Conservation (phyloP, 169 alveolate genomes). For the Plasmodium ovale region DNA sequence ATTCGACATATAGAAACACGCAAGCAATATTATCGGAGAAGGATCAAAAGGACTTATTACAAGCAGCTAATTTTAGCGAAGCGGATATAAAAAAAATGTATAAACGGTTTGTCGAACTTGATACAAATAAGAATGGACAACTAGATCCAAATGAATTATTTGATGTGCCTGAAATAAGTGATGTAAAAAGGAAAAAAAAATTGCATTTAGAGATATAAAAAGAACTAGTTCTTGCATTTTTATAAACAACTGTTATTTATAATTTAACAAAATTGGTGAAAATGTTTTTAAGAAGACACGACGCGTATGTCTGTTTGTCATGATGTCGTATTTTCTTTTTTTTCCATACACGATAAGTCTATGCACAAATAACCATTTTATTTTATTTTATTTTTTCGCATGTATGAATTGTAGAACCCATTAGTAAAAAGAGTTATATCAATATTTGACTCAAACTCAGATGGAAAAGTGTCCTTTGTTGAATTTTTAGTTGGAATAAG, state of each 20-base stretch:
- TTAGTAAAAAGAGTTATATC: slow-evolving; percentile 95
- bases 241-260: too few species aligned
- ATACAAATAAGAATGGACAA: slow-evolving; percentile 94
- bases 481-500: slow-evolving; percentile 97
- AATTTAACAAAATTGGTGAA: too few species aligned
- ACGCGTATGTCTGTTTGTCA: not conserved
- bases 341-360: not conserved
- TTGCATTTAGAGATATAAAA: not conserved
- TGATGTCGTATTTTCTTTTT: not conserved
- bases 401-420: slow-evolving; percentile 90
- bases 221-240: slow-evolving; percentile 15
- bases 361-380: not conserved
- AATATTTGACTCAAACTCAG: slow-evolving; percentile 95
- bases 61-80: slow-evolving; percentile 92
- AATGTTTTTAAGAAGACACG: too few species aligned
- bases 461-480: slow-evolving; percentile 96
- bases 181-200: slow-evolving; percentile 73
- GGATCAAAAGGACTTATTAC: slow-evolving; percentile 86
- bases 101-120: slow-evolving; percentile 93
- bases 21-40: slow-evolving; percentile 77
- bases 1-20: slow-evolving; percentile 58
- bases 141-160: slow-evolving; percentile 96
- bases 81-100: slow-evolving; percentile 94
- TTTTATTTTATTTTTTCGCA: slow-evolving; percentile 15
- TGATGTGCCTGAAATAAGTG: slow-evolving; percentile 95